phyloP scores from a whole-genome alignment of 176 grass and related monocot genomes.

The Triticum urartu region DNA sequence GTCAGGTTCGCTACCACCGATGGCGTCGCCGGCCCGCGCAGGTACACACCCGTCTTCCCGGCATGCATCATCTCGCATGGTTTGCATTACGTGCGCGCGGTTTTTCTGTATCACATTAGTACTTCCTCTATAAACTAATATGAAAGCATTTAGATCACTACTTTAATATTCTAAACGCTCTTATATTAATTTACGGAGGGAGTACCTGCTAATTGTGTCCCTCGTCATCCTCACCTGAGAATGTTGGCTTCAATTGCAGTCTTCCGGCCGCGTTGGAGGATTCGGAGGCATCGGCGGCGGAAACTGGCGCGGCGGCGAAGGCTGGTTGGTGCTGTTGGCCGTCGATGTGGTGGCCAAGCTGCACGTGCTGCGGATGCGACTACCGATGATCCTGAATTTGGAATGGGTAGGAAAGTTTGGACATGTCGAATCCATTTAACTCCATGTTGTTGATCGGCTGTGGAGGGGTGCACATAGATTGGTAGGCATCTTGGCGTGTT shows the following conservation, averaged over 20 bases:
- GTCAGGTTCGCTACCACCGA: conserved; percentile 32
- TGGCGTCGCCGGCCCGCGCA: conserved; percentile 7
- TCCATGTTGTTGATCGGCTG: not conserved
- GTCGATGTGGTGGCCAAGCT: conserved; percentile 36
- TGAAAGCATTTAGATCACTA: no score
- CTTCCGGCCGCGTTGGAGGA: not conserved
- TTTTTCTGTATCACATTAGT: not conserved
- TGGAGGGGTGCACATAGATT: not conserved
- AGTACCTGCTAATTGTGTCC: not conserved
- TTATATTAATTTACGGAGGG: no score
- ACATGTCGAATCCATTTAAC: not conserved
- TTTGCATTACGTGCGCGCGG: not conserved
- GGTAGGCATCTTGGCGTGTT: not conserved
- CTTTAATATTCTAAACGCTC: no score
- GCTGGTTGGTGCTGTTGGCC: conserved; percentile 31
- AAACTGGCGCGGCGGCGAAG: not conserved
- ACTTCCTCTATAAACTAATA: no score
- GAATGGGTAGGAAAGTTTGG: not conserved
- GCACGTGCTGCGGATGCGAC: conserved; percentile 5
- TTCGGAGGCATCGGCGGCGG: not conserved
- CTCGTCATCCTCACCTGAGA: not conserved
- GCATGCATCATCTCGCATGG: not conserved
- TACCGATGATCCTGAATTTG: conserved; percentile 24
- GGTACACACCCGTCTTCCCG: not conserved
- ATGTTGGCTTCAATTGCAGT: not conserved